Conservation (phyloP, 2,329 filamentous ascomycete genomes). For the Ophiostoma novo-ulmi region DNA sequence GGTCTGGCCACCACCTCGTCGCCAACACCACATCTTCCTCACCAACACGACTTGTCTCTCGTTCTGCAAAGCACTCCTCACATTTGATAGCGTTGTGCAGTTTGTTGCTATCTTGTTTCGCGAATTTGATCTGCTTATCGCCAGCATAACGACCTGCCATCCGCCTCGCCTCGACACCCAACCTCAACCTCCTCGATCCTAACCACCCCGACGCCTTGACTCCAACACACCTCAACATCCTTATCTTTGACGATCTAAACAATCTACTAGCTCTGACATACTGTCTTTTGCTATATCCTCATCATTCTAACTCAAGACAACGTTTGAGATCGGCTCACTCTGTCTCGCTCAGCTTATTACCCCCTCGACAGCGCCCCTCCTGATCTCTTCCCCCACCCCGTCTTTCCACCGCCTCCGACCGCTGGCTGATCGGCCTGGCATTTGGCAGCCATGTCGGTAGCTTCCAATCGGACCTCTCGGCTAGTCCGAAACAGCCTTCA, state of each 20-base stretch:
- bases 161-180: not conserved
- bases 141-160: not conserved
- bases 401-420: not conserved
- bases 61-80: not conserved
- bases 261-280: not conserved
- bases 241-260: not conserved
- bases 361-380: not conserved
- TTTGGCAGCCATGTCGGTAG: slow-evolving; percentile 44
- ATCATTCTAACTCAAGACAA: not conserved
- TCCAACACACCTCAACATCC: not conserved
- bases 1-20: slow-evolving; percentile 15
- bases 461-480: slow-evolving; percentile 45
- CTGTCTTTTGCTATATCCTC: not conserved
- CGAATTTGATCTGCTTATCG: not conserved
- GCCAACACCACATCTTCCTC: not conserved
- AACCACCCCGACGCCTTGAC: not conserved
- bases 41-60: not conserved
- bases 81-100: not conserved
- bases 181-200: not conserved
- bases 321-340: not conserved
- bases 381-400: not conserved
- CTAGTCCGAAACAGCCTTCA: slow-evolving; percentile 44
- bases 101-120: not conserved
- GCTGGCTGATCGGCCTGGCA: slow-evolving; percentile 21
- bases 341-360: not conserved